phyloP scores from a whole-genome alignment of 345 rosid species.

The Crucihimalaya himalaica region DNA sequence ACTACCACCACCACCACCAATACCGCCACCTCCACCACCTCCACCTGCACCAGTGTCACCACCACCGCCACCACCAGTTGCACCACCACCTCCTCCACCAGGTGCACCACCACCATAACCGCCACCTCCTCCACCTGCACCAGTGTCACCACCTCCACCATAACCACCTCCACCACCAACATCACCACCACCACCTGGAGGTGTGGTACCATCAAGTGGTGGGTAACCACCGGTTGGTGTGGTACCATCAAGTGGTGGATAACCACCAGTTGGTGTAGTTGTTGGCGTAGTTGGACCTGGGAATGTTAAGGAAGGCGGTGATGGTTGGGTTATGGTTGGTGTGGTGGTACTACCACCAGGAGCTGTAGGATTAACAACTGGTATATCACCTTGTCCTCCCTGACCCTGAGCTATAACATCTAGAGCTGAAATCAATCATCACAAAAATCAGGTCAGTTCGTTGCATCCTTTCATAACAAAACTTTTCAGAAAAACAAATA shows the following conservation, averaged over 20 bases:
- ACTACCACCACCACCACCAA: slow-evolving; percentile 29
- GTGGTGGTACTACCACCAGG: slow-evolving; percentile 53
- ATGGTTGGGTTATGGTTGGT: slow-evolving; percentile 51
- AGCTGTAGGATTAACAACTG: slow-evolving; percentile 70
- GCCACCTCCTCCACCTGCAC: slow-evolving; percentile 18
- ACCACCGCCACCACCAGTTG: slow-evolving; percentile 32
- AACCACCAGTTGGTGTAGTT: slow-evolving; percentile 33
- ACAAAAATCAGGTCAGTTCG: slow-evolving; percentile 25
- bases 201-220: slow-evolving; percentile 36
- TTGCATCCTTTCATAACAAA: neutral
- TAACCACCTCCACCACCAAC: slow-evolving; percentile 32
- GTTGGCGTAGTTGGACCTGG: slow-evolving; percentile 41
- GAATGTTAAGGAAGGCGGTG: slow-evolving; percentile 36
- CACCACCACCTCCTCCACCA: slow-evolving; percentile 37
- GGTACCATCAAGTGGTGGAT: slow-evolving; percentile 41
- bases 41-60: slow-evolving; percentile 17
- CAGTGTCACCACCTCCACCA: slow-evolving; percentile 21
- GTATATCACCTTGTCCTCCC: slow-evolving; percentile 49
- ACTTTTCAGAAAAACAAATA: neutral
- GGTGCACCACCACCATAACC: slow-evolving; percentile 23
- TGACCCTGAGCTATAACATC: slow-evolving; percentile 40
- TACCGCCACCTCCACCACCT: slow-evolving; percentile 1
- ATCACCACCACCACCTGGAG: slow-evolving; percentile 31
- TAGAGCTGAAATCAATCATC: slow-evolving; percentile 37
- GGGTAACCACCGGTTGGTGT: slow-evolving; percentile 43